Evolutionary conservation across 306 rosid genomes (phyloP).

Genomic region (Cicer arietinum): DNA sequence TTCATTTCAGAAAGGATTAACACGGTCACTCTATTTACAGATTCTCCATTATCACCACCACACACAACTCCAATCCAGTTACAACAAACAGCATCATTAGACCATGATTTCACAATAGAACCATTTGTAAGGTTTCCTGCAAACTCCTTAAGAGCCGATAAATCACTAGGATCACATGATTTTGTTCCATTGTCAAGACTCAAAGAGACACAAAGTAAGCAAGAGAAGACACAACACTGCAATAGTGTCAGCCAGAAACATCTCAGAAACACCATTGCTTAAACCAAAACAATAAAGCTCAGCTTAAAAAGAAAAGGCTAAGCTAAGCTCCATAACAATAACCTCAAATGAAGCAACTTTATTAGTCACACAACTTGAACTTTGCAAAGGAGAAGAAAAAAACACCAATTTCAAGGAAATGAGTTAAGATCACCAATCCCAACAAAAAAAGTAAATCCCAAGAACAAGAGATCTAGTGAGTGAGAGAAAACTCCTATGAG

Average conservation of each 20-base stretch:
- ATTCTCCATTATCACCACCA: conserved; percentile 46
- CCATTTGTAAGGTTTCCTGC: conserved; percentile 63
- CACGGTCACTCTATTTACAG: conserved; percentile 59
- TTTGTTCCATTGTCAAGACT: conserved; percentile 44
- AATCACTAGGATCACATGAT: conserved; percentile 64
- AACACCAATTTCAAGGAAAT: conserved; percentile 44
- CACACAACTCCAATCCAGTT: conserved; percentile 76
- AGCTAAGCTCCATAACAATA: conserved; percentile 50
- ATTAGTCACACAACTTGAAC: conserved; percentile 45
- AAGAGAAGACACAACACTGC: conserved; percentile 58
- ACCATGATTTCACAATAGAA: conserved; percentile 57
- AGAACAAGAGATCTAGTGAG: conserved; percentile 48
- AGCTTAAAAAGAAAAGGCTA: conserved; percentile 43
- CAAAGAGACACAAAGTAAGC: conserved; percentile 53
- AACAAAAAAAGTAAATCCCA: conserved; percentile 58
- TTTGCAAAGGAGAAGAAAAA: conserved; percentile 45
- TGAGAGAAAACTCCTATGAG: conserved; percentile 11
- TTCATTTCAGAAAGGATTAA: conserved; percentile 61
- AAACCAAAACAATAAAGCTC: conserved; percentile 47
- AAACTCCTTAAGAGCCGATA: conserved; percentile 66
- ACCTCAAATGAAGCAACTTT: conserved; percentile 50
- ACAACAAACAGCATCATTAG: conserved; percentile 62
- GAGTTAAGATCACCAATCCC: conserved; percentile 53
- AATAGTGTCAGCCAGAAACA: conserved; percentile 49
- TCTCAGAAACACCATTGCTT: conserved; percentile 52